Conservation (phyloP, 2,329 filamentous ascomycete species). For the Ophiocordyceps camponoti-floridani region DNA sequence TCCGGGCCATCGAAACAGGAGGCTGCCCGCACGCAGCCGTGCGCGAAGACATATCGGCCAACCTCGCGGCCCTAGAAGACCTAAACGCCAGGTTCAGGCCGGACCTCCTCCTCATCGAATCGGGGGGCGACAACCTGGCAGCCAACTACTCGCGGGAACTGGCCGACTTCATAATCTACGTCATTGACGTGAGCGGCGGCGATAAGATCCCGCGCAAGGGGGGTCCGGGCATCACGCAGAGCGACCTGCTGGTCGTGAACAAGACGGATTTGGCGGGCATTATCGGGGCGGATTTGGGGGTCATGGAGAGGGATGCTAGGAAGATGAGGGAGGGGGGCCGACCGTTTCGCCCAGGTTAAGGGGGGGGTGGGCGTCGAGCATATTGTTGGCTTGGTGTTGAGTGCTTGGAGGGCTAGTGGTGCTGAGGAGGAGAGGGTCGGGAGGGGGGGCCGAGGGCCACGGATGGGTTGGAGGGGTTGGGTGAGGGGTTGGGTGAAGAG, state of each 20-base stretch:
- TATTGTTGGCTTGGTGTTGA: conserved; percentile 75
- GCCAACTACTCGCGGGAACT: conserved; percentile 93
- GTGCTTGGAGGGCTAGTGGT: conserved; percentile 83
- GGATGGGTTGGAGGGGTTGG: conserved; percentile 26
- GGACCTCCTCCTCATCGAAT: conserved; percentile 85
- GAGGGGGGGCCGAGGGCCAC: conserved; percentile 38
- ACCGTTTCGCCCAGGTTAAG: conserved; percentile 96
- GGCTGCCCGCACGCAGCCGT: conserved; percentile 95
- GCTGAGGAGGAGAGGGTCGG: conserved; percentile 43
- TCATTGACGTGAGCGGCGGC: conserved; percentile 90
- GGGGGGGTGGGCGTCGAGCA: conserved; percentile 68
- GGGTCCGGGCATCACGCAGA: conserved; percentile 91
- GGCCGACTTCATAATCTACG: conserved; percentile 95
- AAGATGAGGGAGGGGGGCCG: conserved; percentile 94
- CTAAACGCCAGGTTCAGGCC: conserved; percentile 64
- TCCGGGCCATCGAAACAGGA: conserved; percentile 92
- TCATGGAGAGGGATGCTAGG: conserved; percentile 89
- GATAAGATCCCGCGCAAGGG: conserved; percentile 96
- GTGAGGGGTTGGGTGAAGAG: no score
- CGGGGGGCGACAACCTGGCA: conserved; percentile 87
- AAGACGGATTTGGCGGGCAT: conserved; percentile 90
- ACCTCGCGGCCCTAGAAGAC: conserved; percentile 81
- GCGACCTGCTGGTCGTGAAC: conserved; percentile 83
- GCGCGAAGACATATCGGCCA: conserved; percentile 87
- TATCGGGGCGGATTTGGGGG: conserved; percentile 72